Evolutionary conservation across 352 stramenopile species (phyloP), one percentile per base, ranked within the genome.

Genomic region (Pythium scleroteichum): DNA sequence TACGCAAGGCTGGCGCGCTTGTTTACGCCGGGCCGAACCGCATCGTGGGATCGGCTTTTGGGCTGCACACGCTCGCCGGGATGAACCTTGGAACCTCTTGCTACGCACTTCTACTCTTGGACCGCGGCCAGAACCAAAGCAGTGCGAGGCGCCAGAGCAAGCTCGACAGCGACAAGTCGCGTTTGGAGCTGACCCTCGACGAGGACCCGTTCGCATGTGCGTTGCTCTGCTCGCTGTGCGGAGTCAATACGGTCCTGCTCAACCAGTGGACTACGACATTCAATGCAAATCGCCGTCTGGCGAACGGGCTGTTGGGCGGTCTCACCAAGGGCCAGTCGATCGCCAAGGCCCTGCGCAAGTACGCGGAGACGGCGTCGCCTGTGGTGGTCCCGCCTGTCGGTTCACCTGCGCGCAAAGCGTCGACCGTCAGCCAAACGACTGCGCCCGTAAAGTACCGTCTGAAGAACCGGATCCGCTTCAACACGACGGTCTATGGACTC

Each of bases 201-300:
- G 64, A 74, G 22, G 81, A 92, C 47, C 56, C 80, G 29, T 84
- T 83, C 53, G 68, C 78, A 24, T 82, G 77, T 5, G 83, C 82
- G 0, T 44, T 91, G 23, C 75, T 97, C 2, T 80, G 88, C 42
- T 92, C 87, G 6, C 69, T 97, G 2, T 76, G 70, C 16, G 90
- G 90, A 1, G 74, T 92, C 33, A 94, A 94, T 39, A 59, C 73
- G 8, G 41, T 97, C 4, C 64, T 86, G 9, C 60, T 91, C 14
- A 97, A 95, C 61, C 82, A 94, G 62, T 96, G 85, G 83, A 47
- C 79, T 16, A 88, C 80, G 0, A 92, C 85, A 4, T 94, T 94
- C 53, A 71, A 90, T 29, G 73, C 68, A 16, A 96, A 95, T 35
- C 78, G 85, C 2, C 72, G 80, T 0, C 68, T 92, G 7, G 72